Percentiles rank a stretch among this genome's conserved stretches.
These are phyloP conservation scores for Wickerhamiella cacticola DNA, from an alignment of 805 yeast species.

Conservation along the genomic window DNA sequence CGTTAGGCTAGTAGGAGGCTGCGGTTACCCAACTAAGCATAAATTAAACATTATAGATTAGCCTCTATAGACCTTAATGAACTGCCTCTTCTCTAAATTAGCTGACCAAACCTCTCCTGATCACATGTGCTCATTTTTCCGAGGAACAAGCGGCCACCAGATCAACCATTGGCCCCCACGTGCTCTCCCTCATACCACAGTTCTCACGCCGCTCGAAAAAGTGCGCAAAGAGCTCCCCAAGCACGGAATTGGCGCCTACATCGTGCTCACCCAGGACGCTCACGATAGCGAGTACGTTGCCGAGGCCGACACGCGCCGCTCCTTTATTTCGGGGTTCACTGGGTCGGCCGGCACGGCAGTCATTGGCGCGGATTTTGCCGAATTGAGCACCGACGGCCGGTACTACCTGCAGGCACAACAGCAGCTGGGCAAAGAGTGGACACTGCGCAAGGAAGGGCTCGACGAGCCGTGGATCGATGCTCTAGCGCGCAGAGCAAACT, in stretches of 20 bases:
- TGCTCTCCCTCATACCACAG: conserved; percentile 3
- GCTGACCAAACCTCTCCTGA: neutral
- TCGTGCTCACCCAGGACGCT: conserved; percentile 80
- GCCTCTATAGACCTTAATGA: too few species aligned
- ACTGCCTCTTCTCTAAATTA: too few species aligned
- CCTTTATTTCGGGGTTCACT: conserved; percentile 70
- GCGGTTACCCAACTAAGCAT: too few species aligned
- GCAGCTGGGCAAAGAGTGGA: conserved; percentile 74
- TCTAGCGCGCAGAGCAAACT: conserved; percentile 45
- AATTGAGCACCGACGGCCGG: conserved; percentile 85
- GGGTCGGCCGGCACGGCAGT: conserved; percentile 92
- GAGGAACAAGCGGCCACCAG: conserved; percentile 11
- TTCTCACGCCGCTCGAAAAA: conserved; percentile 37
- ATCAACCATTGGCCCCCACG: conserved; percentile 12
- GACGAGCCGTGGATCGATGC: conserved; percentile 72
- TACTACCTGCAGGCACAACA: conserved; percentile 83
- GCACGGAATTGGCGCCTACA: conserved; percentile 56
- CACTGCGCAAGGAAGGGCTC: conserved; percentile 63
- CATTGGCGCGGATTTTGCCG: conserved; percentile 57
- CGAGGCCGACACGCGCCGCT: conserved; percentile 67
- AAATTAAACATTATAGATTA: too few species aligned
- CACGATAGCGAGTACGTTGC: conserved; percentile 89
- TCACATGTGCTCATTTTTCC: conserved; percentile 5
- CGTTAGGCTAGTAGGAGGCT: too few species aligned
- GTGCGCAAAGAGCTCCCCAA: conserved; percentile 55